phyloP scores from a whole-genome alignment of 768 basidiomycete species.

The Boletus insuetus region DNA sequence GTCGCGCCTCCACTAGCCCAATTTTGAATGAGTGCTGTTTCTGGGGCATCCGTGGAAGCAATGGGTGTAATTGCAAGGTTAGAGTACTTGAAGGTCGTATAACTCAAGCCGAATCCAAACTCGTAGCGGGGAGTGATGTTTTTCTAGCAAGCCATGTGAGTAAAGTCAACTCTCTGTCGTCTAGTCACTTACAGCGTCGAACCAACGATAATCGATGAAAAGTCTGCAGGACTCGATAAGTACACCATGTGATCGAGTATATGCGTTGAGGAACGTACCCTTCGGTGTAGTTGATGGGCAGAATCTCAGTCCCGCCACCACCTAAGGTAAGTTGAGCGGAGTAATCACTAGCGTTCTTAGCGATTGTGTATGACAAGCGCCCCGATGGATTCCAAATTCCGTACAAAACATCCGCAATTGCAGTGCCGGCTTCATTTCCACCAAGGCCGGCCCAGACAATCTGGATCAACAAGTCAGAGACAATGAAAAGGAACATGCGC shows the following conservation, averaged over 20 bases:
- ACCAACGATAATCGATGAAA: constrained; percentile 70
- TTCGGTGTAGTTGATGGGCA: constrained; percentile 65
- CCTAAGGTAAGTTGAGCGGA: constrained; percentile 38
- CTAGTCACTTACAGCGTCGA: constrained; percentile 55
- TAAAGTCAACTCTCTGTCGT: not conserved
- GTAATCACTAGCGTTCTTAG: constrained; percentile 53
- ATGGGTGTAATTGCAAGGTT: constrained; percentile 50
- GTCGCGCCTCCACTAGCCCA: constrained; percentile 63
- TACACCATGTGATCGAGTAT: not conserved
- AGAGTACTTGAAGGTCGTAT: constrained; percentile 77
- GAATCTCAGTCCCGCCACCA: constrained; percentile 26
- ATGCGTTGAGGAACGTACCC: constrained; percentile 14
- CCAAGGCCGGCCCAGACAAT: constrained; percentile 51
- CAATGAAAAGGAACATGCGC: constrained; percentile 13
- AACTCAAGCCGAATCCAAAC: constrained; percentile 89
- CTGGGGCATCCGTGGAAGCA: constrained; percentile 28
- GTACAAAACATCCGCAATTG: constrained; percentile 74
- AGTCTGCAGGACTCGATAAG: constrained; percentile 34
- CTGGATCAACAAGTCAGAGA: constrained; percentile 23
- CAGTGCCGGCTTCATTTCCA: constrained; percentile 79
- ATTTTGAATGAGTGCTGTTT: constrained; percentile 35
- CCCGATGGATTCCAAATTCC: constrained; percentile 76
- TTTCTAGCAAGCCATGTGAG: constrained; percentile 35
- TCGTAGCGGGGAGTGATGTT: constrained; percentile 79
- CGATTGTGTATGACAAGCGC: constrained; percentile 72